A percentile compares a stretch with the other conserved stretches of the same genome.
These are phyloP conservation scores for Lecanicillium sp. DNA, from an alignment of 2,329 filamentous ascomycete genomes.

Conservation along the genomic window DNA sequence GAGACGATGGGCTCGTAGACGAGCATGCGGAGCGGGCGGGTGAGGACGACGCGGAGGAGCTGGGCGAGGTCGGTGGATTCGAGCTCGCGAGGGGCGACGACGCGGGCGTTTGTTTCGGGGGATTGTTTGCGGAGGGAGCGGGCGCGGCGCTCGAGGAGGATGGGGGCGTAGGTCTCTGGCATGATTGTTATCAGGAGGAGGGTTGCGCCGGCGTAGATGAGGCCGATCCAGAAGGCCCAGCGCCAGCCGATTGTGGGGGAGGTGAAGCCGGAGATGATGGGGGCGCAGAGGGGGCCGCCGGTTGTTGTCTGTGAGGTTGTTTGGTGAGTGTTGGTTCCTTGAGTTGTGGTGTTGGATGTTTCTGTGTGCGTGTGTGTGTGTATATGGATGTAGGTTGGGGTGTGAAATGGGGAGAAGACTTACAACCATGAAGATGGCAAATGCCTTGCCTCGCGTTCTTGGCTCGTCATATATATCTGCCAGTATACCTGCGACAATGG, in stretches of 20 bases:
- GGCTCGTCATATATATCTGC: slow-evolving; percentile 55
- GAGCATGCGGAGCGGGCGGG: slow-evolving; percentile 65
- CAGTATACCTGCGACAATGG: slow-evolving; percentile 54
- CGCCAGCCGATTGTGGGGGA: slow-evolving; percentile 53
- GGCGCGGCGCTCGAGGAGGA: slow-evolving; percentile 50
- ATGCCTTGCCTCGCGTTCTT: slow-evolving; percentile 45
- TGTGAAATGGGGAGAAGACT: slow-evolving; percentile 13
- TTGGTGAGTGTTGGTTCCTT: no score
- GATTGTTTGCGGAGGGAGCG: slow-evolving; percentile 46
- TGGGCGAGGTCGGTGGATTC: slow-evolving; percentile 49
- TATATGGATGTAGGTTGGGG: background rate
- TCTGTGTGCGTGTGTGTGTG: background rate
- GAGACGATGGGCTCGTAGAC: slow-evolving; percentile 64
- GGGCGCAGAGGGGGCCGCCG: slow-evolving; percentile 58
- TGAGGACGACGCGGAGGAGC: slow-evolving; percentile 60
- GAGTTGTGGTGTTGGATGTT: no score
- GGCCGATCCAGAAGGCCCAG: slow-evolving; percentile 62
- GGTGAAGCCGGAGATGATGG: slow-evolving; percentile 56
- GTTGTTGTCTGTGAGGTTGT: slow-evolving; percentile 49
- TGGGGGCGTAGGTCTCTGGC: slow-evolving; percentile 55
- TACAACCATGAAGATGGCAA: slow-evolving; percentile 57
- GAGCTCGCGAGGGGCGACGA: slow-evolving; percentile 55
- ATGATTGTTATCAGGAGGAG: slow-evolving; percentile 53
- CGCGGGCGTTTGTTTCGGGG: slow-evolving; percentile 40
- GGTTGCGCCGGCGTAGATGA: slow-evolving; percentile 58